Evolutionary conservation across 2,329 filamentous ascomycete genomes (phyloP).

Genomic region (Penicillium sp.): DNA sequence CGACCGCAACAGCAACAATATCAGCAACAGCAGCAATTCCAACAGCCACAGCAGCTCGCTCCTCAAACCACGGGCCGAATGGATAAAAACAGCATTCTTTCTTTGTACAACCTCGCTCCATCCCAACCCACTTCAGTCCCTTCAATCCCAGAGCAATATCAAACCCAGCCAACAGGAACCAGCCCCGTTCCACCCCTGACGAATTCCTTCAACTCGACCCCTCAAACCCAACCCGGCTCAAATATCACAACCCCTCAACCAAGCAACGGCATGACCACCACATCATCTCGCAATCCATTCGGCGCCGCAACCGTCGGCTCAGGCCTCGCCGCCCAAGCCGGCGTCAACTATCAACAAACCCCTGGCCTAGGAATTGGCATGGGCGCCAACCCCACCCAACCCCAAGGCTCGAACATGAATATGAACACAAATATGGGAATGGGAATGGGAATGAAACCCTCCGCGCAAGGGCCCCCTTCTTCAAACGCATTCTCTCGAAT

Average conservation of each 20-base stretch:
- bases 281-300: conserved; percentile 28
- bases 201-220: conserved; percentile 20
- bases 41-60: conserved; percentile 31
- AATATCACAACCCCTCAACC: conserved; percentile 22
- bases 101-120: conserved; percentile 38
- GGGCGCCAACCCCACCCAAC: conserved; percentile 3
- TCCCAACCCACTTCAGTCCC: conserved; percentile 26
- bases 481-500: conserved; percentile 24
- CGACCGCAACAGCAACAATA: conserved; percentile 13
- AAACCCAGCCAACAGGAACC: conserved; percentile 21
- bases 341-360: conserved; percentile 12
- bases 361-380: conserved; percentile 19
- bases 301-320: conserved; percentile 14
- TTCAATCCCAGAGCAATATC: conserved; percentile 33
- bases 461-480: conserved; percentile 13
- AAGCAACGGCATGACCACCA: conserved; percentile 20
- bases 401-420: neutral
- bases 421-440: neutral
- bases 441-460: neutral
- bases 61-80: conserved; percentile 44
- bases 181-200: conserved; percentile 22
- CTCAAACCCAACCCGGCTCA: conserved; percentile 25
- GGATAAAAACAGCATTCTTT: conserved; percentile 33
- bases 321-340: conserved; percentile 25
- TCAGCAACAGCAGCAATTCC: conserved; percentile 14